A percentile compares a stretch with the other conserved stretches of the same genome.
Conservation (phyloP, 352 stramenopile species). For the Poterioochromonas sp. region DNA sequence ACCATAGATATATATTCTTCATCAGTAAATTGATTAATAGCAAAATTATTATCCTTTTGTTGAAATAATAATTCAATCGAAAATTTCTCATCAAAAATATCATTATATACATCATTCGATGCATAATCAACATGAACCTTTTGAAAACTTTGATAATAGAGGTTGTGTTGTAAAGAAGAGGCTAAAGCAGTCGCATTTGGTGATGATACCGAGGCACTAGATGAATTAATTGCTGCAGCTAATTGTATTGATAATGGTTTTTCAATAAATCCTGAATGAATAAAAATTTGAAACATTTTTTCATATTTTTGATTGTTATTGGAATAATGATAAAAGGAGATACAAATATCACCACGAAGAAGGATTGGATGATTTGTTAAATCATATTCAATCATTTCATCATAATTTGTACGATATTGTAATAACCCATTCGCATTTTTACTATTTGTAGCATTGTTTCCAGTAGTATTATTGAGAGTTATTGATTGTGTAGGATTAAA, state of each 20-base stretch:
- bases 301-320: neutral
- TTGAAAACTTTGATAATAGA: neutral
- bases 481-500: too few relatives aligned
- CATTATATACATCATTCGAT: neutral
- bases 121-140: neutral
- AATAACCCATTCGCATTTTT: neutral
- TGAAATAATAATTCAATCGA: neutral
- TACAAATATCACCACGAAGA: neutral
- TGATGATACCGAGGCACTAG: too few relatives aligned
- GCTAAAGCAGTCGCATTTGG: too few relatives aligned
- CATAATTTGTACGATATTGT: neutral
- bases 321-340: neutral
- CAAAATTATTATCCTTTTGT: neutral
- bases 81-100: neutral
- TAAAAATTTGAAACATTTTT: constrained; percentile 22
- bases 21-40: too few relatives aligned
- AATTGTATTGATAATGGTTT: too few relatives aligned
- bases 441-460: neutral
- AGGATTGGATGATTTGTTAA: neutral
- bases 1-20: too few relatives aligned
- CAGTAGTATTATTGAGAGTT: neutral
- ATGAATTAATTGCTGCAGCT: too few relatives aligned
- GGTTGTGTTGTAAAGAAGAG: too few relatives aligned
- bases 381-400: neutral
- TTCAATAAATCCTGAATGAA: neutral